Evolutionary conservation across 1,284 basidiomycete species (phyloP), one percentile per base, ranked within the genome.

Genomic region (Austroboletus niveus): DNA sequence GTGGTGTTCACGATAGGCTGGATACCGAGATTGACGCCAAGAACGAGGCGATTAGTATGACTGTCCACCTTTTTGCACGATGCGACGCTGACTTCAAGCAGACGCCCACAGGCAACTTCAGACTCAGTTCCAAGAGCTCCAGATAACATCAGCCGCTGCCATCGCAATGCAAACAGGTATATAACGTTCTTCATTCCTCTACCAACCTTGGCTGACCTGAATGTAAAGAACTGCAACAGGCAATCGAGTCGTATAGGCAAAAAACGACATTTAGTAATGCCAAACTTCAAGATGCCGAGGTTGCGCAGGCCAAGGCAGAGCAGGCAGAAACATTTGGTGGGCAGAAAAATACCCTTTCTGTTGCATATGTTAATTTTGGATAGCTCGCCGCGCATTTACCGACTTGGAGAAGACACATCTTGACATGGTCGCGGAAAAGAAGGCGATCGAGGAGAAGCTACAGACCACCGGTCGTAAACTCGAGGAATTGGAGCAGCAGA

Each of bases 211-310:
- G 29, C 27, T 63, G 3, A 65, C 35, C 15, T 31, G 10, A 27
- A 42, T 38, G 22, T 42, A 34, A 60, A 80, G 87, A 89, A 60
- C 59, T 89, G 15, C 81, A 80, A 51, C 78, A 82, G 47, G 81
- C 80, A 4, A 73, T 88, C 24, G 81, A 86, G 57, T 75, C 80
- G 7, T 84, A 85, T 69, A 84, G 85, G 61, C 69, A 76, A 22
- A 89, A 89, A 63, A 77, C 82, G 30, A 75, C 79, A 43, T 73
- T 76, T 1, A 83, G 82, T 53, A 77, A 82, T 39, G 76, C 78
- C 49, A 78, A 79, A n/a, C 74, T 89, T 29, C 85, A 91, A 67
- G 80, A 81, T 17, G 77, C 82, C 5, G 89, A 91, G 62, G 80
- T 89, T 48, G 82, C 81, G 2, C 75, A 79, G 43, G 84, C 80